Conservation (phyloP, 1,284 basidiomycete species). For the Puccinia sorghi region DNA sequence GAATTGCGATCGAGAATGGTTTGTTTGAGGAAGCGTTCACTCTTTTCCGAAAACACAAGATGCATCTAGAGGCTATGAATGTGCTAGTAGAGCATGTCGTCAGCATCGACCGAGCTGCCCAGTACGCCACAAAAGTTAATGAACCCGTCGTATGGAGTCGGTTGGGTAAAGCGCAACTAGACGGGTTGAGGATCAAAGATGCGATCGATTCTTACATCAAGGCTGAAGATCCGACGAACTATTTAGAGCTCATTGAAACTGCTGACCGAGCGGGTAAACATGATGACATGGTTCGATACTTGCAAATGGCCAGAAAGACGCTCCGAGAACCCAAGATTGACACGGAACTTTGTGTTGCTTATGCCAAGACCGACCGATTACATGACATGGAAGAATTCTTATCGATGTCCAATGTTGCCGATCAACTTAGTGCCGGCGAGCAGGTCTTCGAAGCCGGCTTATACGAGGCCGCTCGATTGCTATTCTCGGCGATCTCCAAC, state of each 20-base stretch:
- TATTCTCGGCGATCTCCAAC: conserved; percentile 96
- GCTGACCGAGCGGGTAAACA: conserved; percentile 94
- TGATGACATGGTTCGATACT: conserved; percentile 93
- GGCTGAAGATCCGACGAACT: conserved; percentile 94
- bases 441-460: conserved; percentile 99
- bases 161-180: conserved; percentile 97
- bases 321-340: conserved; percentile 97
- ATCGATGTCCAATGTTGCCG: conserved; percentile 97
- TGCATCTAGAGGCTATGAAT: conserved; percentile 92
- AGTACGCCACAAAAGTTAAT: conserved; percentile 96
- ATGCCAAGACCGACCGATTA: conserved; percentile 92
- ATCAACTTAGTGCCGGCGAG: conserved; percentile 72
- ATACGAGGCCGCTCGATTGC: conserved; percentile 92
- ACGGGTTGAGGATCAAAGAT: conserved; percentile 97
- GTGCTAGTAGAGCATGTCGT: conserved; percentile 98
- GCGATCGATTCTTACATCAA: conserved; percentile 99
- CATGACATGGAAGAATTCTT: conserved; percentile 99
- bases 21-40: conserved; percentile 95
- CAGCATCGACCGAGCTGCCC: conserved; percentile 91
- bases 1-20: conserved; percentile 94
- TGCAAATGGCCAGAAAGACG: conserved; percentile 99
- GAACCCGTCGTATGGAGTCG: conserved; percentile 95
- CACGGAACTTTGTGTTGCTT: conserved; percentile 93
- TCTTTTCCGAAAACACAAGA: conserved; percentile 92
- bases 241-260: conserved; percentile 94